Percentiles rank a stretch among this genome's conserved stretches.
Conservation (phyloP, 2,329 filamentous ascomycete genomes). For the Leptographium flavum region DNA sequence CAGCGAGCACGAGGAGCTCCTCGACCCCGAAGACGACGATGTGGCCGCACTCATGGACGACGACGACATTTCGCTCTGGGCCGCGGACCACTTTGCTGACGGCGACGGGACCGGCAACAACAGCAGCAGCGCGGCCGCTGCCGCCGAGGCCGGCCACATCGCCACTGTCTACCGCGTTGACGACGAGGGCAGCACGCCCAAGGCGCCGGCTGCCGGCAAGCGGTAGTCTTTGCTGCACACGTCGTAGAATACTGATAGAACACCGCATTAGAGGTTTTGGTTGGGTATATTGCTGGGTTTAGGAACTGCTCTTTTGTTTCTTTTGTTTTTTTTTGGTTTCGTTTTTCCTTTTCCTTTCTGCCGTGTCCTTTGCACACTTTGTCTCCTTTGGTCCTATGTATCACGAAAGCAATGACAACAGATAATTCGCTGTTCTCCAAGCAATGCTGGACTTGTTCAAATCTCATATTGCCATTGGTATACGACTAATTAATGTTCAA, state of each 20-base stretch:
- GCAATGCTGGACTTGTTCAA: too few relatives aligned
- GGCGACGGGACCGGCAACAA: conserved; percentile 11
- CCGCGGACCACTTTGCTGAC: conserved; percentile 23
- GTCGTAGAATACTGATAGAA: background rate
- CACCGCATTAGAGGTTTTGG: background rate
- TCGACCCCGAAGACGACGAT: conserved; percentile 26
- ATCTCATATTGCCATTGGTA: too few relatives aligned
- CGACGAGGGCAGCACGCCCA: background rate
- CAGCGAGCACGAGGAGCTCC: conserved; percentile 12
- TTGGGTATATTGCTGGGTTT: too few relatives aligned
- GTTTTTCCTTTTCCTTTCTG: background rate
- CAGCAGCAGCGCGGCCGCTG: conserved; percentile 9
- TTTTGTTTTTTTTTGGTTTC: background rate
- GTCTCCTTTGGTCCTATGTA: too few relatives aligned
- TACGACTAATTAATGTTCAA: background rate
- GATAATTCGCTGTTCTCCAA: too few relatives aligned
- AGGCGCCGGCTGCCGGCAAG: background rate
- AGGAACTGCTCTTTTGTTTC: background rate
- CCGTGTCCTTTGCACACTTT: too few relatives aligned
- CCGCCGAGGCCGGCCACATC: background rate
- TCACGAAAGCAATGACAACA: too few relatives aligned
- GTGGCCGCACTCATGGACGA: conserved; percentile 42
- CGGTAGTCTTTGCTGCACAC: background rate
- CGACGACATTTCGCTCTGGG: conserved; percentile 46
- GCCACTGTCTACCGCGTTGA: background rate